Evolutionary conservation across 345 rosid genomes (phyloP).

Genomic region (Citrus mangshanensis): DNA sequence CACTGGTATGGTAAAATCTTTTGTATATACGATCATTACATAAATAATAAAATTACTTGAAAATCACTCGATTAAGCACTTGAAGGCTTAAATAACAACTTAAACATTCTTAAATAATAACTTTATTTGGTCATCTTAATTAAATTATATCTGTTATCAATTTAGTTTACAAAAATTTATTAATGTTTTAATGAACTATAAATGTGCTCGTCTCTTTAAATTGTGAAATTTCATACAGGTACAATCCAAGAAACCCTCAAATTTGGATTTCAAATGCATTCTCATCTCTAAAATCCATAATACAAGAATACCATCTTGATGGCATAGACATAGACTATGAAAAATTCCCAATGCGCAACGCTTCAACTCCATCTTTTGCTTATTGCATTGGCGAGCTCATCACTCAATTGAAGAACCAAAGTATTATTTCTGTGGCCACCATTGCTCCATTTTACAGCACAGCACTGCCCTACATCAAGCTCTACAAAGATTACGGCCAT

Average conservation of each 20-base stretch:
- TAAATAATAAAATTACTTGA: no score
- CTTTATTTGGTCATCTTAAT: no score
- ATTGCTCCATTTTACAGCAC: slow-evolving; percentile 45
- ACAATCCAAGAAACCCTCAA: slow-evolving; percentile 27
- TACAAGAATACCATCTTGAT: slow-evolving; percentile 39
- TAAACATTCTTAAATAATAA: no score
- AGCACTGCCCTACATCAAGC: slow-evolving; percentile 25
- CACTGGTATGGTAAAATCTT: slow-evolving; percentile 17
- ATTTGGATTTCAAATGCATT: slow-evolving; percentile 52
- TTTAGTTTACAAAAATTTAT: no score
- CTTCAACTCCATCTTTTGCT: slow-evolving; percentile 24
- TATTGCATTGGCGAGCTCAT: slow-evolving; percentile 54
- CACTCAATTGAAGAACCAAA: slow-evolving; percentile 34
- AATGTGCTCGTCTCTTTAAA: no score
- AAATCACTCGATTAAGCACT: no score
- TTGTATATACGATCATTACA: no score
- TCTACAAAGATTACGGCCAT: slow-evolving; percentile 22
- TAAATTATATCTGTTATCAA: no score
- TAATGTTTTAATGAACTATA: no score
- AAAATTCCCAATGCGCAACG: slow-evolving; percentile 22
- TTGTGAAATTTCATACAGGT: neutral
- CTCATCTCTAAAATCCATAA: slow-evolving; percentile 31
- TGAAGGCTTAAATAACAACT: no score
- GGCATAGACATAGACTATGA: slow-evolving; percentile 61
- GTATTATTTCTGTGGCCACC: slow-evolving; percentile 34